Conservation (phyloP, 164 flowering plant species). For the Cinnamomum micranthum region DNA sequence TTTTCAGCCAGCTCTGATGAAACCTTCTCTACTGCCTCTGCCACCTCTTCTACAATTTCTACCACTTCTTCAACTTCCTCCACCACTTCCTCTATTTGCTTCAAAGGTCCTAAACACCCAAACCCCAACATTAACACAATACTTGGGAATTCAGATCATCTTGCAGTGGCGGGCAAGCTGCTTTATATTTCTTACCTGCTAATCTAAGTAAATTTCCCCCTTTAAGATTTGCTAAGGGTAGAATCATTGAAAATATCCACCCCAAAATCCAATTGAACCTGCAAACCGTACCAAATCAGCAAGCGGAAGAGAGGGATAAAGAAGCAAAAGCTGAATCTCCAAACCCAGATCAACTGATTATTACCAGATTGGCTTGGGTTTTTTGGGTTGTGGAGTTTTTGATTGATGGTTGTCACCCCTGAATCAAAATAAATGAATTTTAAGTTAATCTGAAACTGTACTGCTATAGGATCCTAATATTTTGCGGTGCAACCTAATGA, state of each 20-base stretch:
- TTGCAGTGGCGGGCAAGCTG: no score
- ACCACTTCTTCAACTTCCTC: conserved; percentile 28
- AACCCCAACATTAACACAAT: not conserved
- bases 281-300: not conserved
- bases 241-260: conserved; percentile 1
- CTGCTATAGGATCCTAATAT: not conserved
- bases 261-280: conserved; percentile 7
- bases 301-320: not conserved
- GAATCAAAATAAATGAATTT: not conserved
- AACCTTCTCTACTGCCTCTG: conserved; percentile 28
- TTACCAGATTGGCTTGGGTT: not conserved
- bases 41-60: conserved; percentile 30
- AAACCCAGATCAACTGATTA: not conserved
- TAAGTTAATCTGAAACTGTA: not conserved
- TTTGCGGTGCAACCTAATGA: not conserved
- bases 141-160: not conserved
- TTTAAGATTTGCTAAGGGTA: conserved; percentile 6
- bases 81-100: conserved; percentile 11
- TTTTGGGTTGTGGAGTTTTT: not conserved
- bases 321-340: not conserved
- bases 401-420: not conserved
- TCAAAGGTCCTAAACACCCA: not conserved
- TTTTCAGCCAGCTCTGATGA: conserved; percentile 25
- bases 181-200: not conserved
- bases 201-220: not conserved